Evolutionary conservation across 768 basidiomycete species (phyloP).

Genomic region (Psilocybe cyanescens): DNA sequence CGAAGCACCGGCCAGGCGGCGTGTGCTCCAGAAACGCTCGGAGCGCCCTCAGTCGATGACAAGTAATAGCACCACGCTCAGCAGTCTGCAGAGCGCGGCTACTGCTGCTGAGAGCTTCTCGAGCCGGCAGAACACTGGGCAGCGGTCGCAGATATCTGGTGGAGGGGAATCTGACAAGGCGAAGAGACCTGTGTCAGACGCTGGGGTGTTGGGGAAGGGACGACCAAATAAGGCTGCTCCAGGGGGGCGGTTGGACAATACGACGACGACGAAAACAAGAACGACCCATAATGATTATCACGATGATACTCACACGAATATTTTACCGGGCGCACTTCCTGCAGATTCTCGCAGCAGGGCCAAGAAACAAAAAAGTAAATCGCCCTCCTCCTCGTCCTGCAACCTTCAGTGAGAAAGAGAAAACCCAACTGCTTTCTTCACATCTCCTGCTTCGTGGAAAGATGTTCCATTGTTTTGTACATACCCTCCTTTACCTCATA

Average conservation of each 20-base stretch:
- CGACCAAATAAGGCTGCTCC: conserved; percentile 5
- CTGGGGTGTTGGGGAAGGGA: conserved; percentile 7
- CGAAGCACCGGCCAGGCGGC: conserved; percentile 20
- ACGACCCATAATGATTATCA: background rate
- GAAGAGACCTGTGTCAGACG: conserved; percentile 10
- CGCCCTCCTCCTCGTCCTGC: conserved; percentile 39
- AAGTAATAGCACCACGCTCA: conserved; percentile 60
- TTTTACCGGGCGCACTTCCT: conserved; percentile 40
- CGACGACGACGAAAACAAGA: conserved; percentile 17
- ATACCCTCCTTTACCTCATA: background rate
- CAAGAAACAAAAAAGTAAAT: conserved; percentile 42
- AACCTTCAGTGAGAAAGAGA: conserved; percentile 42
- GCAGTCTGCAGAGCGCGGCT: conserved; percentile 62
- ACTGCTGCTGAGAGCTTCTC: conserved; percentile 50
- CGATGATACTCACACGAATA: conserved; percentile 4
- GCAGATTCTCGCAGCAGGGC: conserved; percentile 25
- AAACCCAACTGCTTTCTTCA: background rate
- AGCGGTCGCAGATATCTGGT: conserved; percentile 23
- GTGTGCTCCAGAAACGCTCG: conserved; percentile 23
- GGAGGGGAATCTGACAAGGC: conserved; percentile 7
- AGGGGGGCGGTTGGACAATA: conserved; percentile 21
- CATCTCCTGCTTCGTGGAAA: background rate
- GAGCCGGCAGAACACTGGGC: conserved; percentile 32
- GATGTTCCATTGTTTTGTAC: background rate
- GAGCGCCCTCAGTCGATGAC: conserved; percentile 63